phyloP scores from a whole-genome alignment of 768 basidiomycete species.

The Suillus clintonianus region DNA sequence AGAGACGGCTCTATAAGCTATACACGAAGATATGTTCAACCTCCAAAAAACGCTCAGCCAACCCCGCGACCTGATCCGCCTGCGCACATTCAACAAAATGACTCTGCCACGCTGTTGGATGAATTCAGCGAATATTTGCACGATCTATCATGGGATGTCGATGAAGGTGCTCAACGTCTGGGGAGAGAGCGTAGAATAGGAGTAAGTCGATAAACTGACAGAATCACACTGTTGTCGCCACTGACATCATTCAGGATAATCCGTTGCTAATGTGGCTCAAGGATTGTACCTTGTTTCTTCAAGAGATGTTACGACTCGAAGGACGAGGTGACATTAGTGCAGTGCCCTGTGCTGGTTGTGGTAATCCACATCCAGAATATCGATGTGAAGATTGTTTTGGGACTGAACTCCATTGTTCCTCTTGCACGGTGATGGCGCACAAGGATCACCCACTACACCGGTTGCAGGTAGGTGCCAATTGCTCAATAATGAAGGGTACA shows the following conservation, averaged over 20 bases:
- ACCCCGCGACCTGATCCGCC: background rate
- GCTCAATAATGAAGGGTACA: background rate
- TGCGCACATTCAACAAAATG: background rate
- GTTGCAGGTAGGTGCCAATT: slow-evolving; percentile 11
- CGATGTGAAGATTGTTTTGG: slow-evolving; percentile 15
- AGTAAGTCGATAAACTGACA: background rate
- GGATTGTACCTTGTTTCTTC: slow-evolving; percentile 1
- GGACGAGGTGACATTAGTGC: background rate
- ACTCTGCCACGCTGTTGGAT: too few species aligned
- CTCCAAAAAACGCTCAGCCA: background rate
- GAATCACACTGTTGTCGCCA: background rate
- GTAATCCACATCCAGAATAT: background rate
- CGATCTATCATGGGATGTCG: background rate
- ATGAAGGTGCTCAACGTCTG: background rate
- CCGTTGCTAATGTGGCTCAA: slow-evolving; percentile 2
- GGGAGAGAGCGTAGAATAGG: background rate
- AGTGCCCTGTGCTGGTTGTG: background rate
- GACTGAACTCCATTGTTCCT: background rate
- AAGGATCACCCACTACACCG: slow-evolving; percentile 13
- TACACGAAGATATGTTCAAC: background rate
- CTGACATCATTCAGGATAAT: background rate
- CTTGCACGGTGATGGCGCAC: slow-evolving; percentile 8
- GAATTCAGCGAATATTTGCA: background rate
- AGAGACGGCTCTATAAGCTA: background rate
- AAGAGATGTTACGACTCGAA: slow-evolving; percentile 7